Evolutionary conservation across 805 yeast genomes (phyloP).

Genomic region (Candida arabinofermentans): DNA sequence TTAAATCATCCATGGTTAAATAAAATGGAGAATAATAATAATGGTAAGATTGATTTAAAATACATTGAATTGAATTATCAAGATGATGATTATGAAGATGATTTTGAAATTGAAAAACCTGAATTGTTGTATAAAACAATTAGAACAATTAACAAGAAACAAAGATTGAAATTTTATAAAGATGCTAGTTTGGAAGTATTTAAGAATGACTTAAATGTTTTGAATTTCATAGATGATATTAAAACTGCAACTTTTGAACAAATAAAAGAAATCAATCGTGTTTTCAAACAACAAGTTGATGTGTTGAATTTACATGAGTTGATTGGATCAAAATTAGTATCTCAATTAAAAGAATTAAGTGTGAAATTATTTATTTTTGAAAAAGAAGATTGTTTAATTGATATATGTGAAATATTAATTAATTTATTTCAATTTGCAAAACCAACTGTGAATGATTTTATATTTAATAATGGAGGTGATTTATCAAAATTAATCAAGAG

Average conservation of each 20-base stretch:
- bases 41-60: constrained; percentile 6
- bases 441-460: background rate
- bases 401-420: background rate
- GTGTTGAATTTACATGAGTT: too few relatives aligned
- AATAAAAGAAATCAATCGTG: too few relatives aligned
- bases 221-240: constrained; percentile 17
- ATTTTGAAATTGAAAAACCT: constrained; percentile 16
- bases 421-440: background rate
- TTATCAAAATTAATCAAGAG: background rate
- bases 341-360: too few relatives aligned
- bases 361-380: background rate
- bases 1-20: background rate
- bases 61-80: constrained; percentile 17
- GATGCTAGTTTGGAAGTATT: constrained; percentile 14
- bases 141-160: constrained; percentile 14
- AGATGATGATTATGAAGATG: constrained; percentile 16
- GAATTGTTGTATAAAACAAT: constrained; percentile 10
- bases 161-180: constrained; percentile 17
- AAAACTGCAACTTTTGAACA: too few relatives aligned
- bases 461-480: background rate
- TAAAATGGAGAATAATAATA: too few relatives aligned
- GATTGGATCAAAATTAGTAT: constrained; percentile 12
- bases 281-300: too few relatives aligned
- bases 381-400: background rate
- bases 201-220: constrained; percentile 1